Conservation (phyloP, 371 early-diverging fungal genomes). For the Fennellomyces sp. region DNA sequence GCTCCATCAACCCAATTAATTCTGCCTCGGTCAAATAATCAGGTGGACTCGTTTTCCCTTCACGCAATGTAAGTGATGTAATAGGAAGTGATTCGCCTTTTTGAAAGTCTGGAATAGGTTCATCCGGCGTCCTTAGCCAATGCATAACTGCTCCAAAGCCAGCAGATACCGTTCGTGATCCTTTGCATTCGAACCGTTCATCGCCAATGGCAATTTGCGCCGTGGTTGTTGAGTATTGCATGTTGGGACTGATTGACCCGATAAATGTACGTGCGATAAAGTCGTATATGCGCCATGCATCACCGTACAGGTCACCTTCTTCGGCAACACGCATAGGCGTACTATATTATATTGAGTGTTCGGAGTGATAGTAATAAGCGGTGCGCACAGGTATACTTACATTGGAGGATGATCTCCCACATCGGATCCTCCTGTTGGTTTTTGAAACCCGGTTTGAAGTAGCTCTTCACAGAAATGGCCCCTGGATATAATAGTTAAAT, state of each 20-base stretch:
- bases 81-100: constrained; percentile 35
- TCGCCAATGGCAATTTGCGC: constrained; percentile 49
- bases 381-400: no score
- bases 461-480: constrained; percentile 37
- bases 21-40: constrained; percentile 73
- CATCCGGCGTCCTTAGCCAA: constrained; percentile 53
- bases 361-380: no score
- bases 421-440: constrained; percentile 52
- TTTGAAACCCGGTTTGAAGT: constrained; percentile 32
- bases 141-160: constrained; percentile 61
- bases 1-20: constrained; percentile 67
- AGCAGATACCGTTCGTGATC: constrained; percentile 31
- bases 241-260: constrained; percentile 61
- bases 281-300: constrained; percentile 66
- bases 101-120: constrained; percentile 50
- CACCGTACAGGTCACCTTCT: constrained; percentile 53
- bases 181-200: constrained; percentile 54
- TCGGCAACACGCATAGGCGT: constrained; percentile 53
- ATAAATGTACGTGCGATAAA: constrained; percentile 62
- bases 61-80: constrained; percentile 26
- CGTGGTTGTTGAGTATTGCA: constrained; percentile 59
- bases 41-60: constrained; percentile 69
- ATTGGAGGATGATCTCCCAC: constrained; percentile 56
- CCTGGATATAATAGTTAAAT: constrained; percentile 15
- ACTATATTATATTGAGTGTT: no score